Evolutionary conservation across 352 stramenopile species (phyloP).

Genomic region (Phytopythium vexans): DNA sequence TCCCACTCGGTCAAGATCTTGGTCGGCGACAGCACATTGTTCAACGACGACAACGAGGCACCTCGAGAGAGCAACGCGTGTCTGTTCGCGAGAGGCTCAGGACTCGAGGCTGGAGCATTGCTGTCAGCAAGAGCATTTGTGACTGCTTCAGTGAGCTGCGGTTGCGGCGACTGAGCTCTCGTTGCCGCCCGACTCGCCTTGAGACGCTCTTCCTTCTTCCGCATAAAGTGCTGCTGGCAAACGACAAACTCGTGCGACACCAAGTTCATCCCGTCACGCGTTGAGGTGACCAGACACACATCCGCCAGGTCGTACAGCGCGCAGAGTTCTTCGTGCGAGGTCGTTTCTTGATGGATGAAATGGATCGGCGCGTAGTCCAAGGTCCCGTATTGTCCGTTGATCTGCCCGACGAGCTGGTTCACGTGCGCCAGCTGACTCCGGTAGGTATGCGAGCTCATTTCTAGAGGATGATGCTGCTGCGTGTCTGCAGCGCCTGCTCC

Average conservation of each 20-base stretch:
- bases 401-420: constrained; percentile 86
- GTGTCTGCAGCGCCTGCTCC: not conserved
- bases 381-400: constrained; percentile 87
- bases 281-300: constrained; percentile 87
- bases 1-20: constrained; percentile 75
- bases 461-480: constrained; percentile 42
- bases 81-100: constrained; percentile 1
- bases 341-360: constrained; percentile 84
- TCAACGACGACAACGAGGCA: constrained; percentile 18
- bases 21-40: constrained; percentile 25
- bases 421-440: constrained; percentile 72
- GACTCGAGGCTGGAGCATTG: not conserved
- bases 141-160: not conserved
- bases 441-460: constrained; percentile 77
- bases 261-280: constrained; percentile 89
- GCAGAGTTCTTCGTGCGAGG: constrained; percentile 83
- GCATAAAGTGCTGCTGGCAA: constrained; percentile 84
- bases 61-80: constrained; percentile 17
- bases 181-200: constrained; percentile 38
- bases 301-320: constrained; percentile 88
- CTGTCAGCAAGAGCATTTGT: not conserved
- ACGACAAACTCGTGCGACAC: constrained; percentile 89
- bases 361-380: constrained; percentile 90
- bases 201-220: constrained; percentile 64
- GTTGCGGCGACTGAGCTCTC: constrained; percentile 1